Evolutionary conservation across 441 rosid species (phyloP), one percentile per base, ranked within the genome.

Genomic region (Manihot esculenta): DNA sequence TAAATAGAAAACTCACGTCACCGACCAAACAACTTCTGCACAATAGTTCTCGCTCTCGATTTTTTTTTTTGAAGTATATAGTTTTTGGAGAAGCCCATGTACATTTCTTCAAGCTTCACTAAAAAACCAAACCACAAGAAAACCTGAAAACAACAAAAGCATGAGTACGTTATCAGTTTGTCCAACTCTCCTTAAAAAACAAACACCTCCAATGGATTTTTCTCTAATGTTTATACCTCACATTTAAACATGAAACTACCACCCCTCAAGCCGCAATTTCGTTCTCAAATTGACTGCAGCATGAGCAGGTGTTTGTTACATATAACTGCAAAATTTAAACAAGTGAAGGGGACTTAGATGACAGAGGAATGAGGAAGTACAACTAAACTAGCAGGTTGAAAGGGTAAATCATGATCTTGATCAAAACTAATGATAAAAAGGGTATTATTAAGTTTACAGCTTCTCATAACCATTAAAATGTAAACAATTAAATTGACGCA

Each of bases 201-300:
- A 0, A 20, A 56, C 35, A 26, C 3, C 48, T 45, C 33, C 20
- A 49, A 66, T 26, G 51, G 10, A 61, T 27, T n/a, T 14, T 64
- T 38, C 54, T 54, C 17, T 17, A 21, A 60, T 17, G 57, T 47
- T 56, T 83, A 60, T 85, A 89, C 91, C 91, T 73, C 86, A 84
- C 75, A 76, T 72, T 75, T 68, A 82, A 81, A 89, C 83, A 83
- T 74, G 77, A 77, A 72, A 81, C 72, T 77, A 77, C 84, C 85
- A 87, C 94, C 91, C 67, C 78, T 76, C 92, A 84, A 81, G 84
- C 90, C 80, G 74, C 94, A 78, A 72, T 66, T 54, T 56, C 51
- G 73, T 79, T 75, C 80, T 72, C 73, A 59, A 79, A 72, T 77
- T 71, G 82, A 82, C 78, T 75, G 87, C 85, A 85, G 91, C 87